Evolutionary conservation across 1,284 basidiomycete genomes (phyloP), one percentile per base, ranked within the genome.

Genomic region (Heterobasidion parviporum): DNA sequence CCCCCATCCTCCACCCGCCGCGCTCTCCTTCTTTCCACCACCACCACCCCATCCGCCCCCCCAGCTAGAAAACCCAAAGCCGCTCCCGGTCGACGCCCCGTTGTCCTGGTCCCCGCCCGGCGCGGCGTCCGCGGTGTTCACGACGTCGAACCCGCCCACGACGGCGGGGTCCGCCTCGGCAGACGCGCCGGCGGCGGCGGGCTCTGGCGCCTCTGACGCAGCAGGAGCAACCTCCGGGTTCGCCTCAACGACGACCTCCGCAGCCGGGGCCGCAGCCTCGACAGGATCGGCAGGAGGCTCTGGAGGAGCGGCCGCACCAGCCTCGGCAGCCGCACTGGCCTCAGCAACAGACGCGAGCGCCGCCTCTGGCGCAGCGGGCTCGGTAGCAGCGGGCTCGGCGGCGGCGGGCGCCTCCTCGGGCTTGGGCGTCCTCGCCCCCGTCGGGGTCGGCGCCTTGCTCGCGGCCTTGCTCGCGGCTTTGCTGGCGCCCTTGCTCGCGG

Each of bases 351-450:
- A 15, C 8, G 50, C n/a, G 14, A 48, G 18, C 12, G 26, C 12
- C 38, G 8, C 49, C 43, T 43, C 38, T 18, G 34, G 20, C 14
- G 47, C 36, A 12, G 49, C 20, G 35, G 26, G 34, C 36, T 34
- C 36, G 18, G 26, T 35, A 18, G 38, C 26, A 15, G 54, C 16
- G n/a, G 54, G 18, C 20, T 12, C 38, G 12, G 52, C 4, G 2
- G 15, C 32, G 5, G 52, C 16, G 32, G 12, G 32, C 26, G 46
- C 8, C 43, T 62, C 60, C 44, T 53, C 52, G 54, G 56, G 54
- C 57, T 57, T 57, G 36, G 64, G 63, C 46, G 62, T 62, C 46
- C 57, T 50, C 32, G 55, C 44, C 46, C 63, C 65, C 54, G 56
- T 60, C 9, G 61, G 61, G 6, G 59, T 60, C 46, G 58, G 57